phyloP scores from a whole-genome alignment of 1,284 basidiomycete species.

The Trichosporon sp. region DNA sequence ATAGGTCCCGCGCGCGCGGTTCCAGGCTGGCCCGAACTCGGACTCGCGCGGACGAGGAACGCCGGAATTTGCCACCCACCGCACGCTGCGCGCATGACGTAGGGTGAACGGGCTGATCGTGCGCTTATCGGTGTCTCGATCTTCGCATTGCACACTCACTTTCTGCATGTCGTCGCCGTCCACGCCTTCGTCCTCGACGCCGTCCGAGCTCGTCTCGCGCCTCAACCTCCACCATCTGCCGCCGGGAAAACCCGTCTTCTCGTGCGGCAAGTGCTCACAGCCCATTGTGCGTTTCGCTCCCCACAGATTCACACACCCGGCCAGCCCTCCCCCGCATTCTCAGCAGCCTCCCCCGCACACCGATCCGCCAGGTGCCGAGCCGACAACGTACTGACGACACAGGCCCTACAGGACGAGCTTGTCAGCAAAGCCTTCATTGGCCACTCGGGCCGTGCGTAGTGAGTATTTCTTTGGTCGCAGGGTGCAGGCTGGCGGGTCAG shows the following conservation, averaged over 20 bases:
- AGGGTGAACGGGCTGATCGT: neutral
- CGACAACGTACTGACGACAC: neutral
- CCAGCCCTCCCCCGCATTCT: neutral
- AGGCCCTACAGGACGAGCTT: slow-evolving; percentile 49
- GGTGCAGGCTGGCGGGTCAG: neutral
- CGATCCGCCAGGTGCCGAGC: neutral
- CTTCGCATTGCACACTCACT: neutral
- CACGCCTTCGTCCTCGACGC: neutral
- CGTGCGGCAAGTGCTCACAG: slow-evolving; percentile 37
- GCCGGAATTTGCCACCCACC: neutral
- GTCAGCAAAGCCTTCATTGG: slow-evolving; percentile 49
- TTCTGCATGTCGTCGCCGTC: neutral
- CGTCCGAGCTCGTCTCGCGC: slow-evolving; percentile 11
- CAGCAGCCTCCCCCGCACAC: neutral
- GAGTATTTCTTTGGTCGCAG: slow-evolving; percentile 15
- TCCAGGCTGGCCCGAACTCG: neutral
- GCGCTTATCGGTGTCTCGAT: neutral
- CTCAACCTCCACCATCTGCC: slow-evolving; percentile 39
- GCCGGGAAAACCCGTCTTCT: slow-evolving; percentile 37
- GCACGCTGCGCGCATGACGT: neutral
- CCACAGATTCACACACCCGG: neutral
- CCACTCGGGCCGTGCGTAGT: slow-evolving; percentile 47
- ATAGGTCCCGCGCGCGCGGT: neutral
- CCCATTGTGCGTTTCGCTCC: neutral
- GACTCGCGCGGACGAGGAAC: neutral